Percentiles rank a stretch among this genome's conserved stretches.
Evolutionary conservation across 352 stramenopile genomes (phyloP).

Genomic region (Globisporangium camurandrum): DNA sequence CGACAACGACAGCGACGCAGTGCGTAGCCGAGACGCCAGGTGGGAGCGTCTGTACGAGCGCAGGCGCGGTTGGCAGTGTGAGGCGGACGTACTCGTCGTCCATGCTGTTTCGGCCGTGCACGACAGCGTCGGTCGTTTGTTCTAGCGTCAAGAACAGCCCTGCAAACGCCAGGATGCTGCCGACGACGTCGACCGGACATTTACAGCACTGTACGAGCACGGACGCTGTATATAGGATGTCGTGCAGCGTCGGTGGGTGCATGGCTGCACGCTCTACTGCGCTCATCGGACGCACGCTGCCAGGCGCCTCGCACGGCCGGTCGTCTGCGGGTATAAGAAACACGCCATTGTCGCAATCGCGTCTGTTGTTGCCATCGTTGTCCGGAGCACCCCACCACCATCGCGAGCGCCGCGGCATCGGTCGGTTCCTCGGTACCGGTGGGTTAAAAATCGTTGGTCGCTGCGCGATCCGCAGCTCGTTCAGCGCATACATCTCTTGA

Average conservation of each 20-base stretch:
- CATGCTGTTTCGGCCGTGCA: conserved; percentile 29
- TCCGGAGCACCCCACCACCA: too few relatives aligned
- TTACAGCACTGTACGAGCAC: conserved; percentile 22
- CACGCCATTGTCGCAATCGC: conserved; percentile 28
- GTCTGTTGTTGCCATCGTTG: too few relatives aligned
- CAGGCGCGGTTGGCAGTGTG: conserved; percentile 12
- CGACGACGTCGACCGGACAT: conserved; percentile 22
- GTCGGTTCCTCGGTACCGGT: too few relatives aligned
- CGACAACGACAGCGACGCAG: conserved; percentile 36
- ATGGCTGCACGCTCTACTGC: conserved; percentile 20
- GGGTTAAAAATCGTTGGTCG: too few relatives aligned
- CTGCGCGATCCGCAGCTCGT: too few relatives aligned
- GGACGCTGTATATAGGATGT: conserved; percentile 34
- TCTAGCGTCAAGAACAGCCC: conserved; percentile 47
- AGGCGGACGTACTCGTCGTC: conserved; percentile 45
- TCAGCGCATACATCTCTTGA: too few relatives aligned
- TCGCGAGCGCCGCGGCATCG: too few relatives aligned
- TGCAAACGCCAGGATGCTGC: conserved; percentile 31
- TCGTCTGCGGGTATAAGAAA: conserved; percentile 29
- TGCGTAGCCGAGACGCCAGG: conserved; percentile 26
- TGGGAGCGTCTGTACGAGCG: conserved; percentile 35
- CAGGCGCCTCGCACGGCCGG: conserved; percentile 19
- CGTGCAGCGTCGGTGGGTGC: conserved; percentile 31
- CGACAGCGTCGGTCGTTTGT: conserved; percentile 20
- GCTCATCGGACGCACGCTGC: conserved; percentile 32